Base-by-base conservation (phyloP, 495 filamentous ascomycete species). In the Rostrohypoxylon terebratum region DNA sequence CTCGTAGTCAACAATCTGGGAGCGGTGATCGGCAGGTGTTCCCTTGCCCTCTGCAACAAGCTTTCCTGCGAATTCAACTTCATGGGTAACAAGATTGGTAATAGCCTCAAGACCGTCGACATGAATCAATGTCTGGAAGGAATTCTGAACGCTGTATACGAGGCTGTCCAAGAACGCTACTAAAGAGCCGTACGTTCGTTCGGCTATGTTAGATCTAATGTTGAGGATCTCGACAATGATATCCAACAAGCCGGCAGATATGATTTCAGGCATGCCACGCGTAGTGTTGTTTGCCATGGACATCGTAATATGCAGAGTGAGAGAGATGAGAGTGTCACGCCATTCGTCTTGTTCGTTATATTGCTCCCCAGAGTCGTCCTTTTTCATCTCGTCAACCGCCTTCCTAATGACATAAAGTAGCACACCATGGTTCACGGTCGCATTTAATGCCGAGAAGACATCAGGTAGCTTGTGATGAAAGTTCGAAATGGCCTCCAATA, bases 401-500 rank as follows among this genome's bases (percentile, higher is more conserved):
- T 95, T 97, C 54, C 95, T 90, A 34, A 97, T 90, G 65, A 97
- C 85, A 77, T 98, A 98, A 76, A 97, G 90, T n/a, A 99, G 86
- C 14, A 98, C 90, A 13, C 96, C 96, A 72, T 99, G 96, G 75
- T 94, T 98, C 60, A 97, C 94, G 78, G 96, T 96, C 63, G 94
- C 91, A 75, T 91, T 95, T 21, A 99, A 82, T 31, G 95, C 94
- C 57, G 92, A 87, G 67, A 92, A 90, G 14, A 98, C 90, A 70
- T 99, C 96, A 16, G 87, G 77, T 20, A 91, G 86, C 75, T 92
- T 96, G 63, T 83, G 76, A 68, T 93, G 92, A 65, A 95, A 91
- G 73, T 91, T 90, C 10, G 91, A 86, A 45, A 98, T 85, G 8
- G 92, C 91, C 79, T 97, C 94, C 42, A 99, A 80, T 0, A 93